Evolutionary conservation across 164 flowering plant genomes (phyloP).

Genomic region (Berberis thunbergii): DNA sequence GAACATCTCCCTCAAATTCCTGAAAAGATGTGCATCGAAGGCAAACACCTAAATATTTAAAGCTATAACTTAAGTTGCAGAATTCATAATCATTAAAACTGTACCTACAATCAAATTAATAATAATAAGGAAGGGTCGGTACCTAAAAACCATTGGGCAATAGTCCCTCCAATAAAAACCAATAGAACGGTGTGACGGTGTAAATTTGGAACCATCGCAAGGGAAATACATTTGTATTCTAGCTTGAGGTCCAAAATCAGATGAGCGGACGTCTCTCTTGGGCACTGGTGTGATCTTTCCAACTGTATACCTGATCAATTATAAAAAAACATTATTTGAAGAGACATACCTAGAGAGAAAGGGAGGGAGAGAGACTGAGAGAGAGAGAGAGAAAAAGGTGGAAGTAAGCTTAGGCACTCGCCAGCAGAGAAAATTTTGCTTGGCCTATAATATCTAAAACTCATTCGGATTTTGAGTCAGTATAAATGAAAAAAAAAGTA

Average conservation of each 20-base stretch:
- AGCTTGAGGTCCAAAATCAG: slow-evolving; percentile 91
- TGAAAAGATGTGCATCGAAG: slow-evolving; percentile 17
- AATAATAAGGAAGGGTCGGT: slow-evolving; percentile 6
- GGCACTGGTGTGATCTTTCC: slow-evolving; percentile 98
- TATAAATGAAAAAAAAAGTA: too few species aligned
- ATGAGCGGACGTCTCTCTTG: slow-evolving; percentile 77
- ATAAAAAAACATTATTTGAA: not conserved
- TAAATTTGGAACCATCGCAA: slow-evolving; percentile 69
- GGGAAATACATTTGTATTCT: slow-evolving; percentile 90
- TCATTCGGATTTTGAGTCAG: too few species aligned
- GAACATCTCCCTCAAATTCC: slow-evolving; percentile 95
- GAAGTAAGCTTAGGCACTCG: too few species aligned
- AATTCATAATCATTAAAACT: not conserved
- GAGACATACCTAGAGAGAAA: too few species aligned
- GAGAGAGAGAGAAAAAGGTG: too few species aligned
- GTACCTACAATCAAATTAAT: not conserved
- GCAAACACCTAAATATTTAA: not conserved
- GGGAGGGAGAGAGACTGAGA: too few species aligned
- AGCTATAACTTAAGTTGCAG: not conserved
- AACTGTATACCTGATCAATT: slow-evolving; percentile 78
- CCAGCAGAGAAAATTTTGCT: too few species aligned
- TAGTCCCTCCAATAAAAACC: slow-evolving; percentile 94
- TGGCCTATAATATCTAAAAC: too few species aligned
- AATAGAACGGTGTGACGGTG: slow-evolving; percentile 79
- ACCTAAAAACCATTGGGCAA: slow-evolving; percentile 99